A percentile compares a stretch with the other conserved stretches of the same genome.
phyloP scores from a whole-genome alignment of 2,329 filamentous ascomycete genomes.

The Waltergamsia citrina region DNA sequence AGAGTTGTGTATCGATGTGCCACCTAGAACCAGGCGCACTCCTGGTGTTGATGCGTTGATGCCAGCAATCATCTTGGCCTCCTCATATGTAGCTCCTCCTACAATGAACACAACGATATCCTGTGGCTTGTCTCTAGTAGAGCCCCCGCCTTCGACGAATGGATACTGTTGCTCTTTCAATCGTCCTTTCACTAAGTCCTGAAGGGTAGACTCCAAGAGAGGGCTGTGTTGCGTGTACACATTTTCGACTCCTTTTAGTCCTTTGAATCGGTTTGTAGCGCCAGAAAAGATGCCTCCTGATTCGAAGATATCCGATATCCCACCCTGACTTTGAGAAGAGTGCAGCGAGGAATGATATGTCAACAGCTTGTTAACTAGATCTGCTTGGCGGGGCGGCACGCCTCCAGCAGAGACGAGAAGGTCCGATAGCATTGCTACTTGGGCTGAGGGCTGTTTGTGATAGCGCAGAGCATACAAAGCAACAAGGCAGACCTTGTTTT shows the following conservation, averaged over 20 bases:
- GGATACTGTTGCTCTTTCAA: slow-evolving; percentile 83
- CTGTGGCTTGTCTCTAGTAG: slow-evolving; percentile 89
- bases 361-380: slow-evolving; percentile 73
- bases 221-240: slow-evolving; percentile 98
- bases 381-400: slow-evolving; percentile 65
- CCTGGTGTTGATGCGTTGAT: slow-evolving; percentile 88
- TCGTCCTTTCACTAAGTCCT: slow-evolving; percentile 87
- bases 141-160: slow-evolving; percentile 80
- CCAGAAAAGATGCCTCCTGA: slow-evolving; percentile 84
- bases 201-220: slow-evolving; percentile 74
- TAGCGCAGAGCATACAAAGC: slow-evolving; percentile 94
- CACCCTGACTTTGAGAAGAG: slow-evolving; percentile 61
- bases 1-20: slow-evolving; percentile 83
- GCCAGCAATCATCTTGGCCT: slow-evolving; percentile 91
- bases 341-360: slow-evolving; percentile 83
- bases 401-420: slow-evolving; percentile 77
- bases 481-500: slow-evolving; percentile 82
- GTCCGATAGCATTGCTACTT: slow-evolving; percentile 77
- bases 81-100: slow-evolving; percentile 90
- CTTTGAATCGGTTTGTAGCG: slow-evolving; percentile 81
- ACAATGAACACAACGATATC: slow-evolving; percentile 94
- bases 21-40: slow-evolving; percentile 79
- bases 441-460: slow-evolving; percentile 74
- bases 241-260: slow-evolving; percentile 94
- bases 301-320: slow-evolving; percentile 88